Base-by-base conservation (phyloP, 305 asterid genomes). In the Rubia tinctorum region DNA sequence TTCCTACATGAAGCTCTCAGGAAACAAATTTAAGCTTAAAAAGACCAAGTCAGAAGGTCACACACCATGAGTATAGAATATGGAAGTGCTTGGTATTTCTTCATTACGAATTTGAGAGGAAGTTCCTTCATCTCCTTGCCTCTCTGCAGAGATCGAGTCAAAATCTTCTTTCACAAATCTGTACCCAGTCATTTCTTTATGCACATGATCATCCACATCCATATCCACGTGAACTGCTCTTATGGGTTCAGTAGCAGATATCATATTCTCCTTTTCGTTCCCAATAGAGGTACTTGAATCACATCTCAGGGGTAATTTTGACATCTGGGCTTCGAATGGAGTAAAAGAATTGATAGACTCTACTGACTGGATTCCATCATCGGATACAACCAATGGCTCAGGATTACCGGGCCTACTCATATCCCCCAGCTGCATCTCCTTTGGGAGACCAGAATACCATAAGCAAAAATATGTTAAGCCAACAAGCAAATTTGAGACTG, bases 401-500 rank as follows among this genome's bases (percentile, higher is more conserved):
- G 75, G 74, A 55, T 81, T 55, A 80, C 43, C 74, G 30, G 80
- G 58, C 42, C 77, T 44, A 67, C 83, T 82, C 74, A 80, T 75
- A 49, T 84, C 83, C 47, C 82, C 80, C 81, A 88, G 69, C 76
- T 89, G 88, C 76, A 89, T 76, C 74, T 86, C 90, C 73, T 84
- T 59, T 7, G 96, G 97, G 68, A 90, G 64, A 60, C 78, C 70
- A 76, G 88, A 81, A 84, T 90, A 89, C 99, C 97, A 91, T 67
- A 83, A 76, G 81, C 86, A 90, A 83, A 70, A 88, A 81, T 84
- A 91, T 68, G 82, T 73, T 78, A 91, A 81, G 72, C 97, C 97
- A 77, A 86, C 93, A 74, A 91, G 85, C 86, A 91, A 83, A 86
- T 89, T 90, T 61, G 95, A 88, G 43, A 77, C 55, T 63, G 99